Percentiles rank a stretch among this genome's conserved stretches.
phyloP scores from a whole-genome alignment of 108 stramenopile species.

The Nannochloropsis salina region DNA sequence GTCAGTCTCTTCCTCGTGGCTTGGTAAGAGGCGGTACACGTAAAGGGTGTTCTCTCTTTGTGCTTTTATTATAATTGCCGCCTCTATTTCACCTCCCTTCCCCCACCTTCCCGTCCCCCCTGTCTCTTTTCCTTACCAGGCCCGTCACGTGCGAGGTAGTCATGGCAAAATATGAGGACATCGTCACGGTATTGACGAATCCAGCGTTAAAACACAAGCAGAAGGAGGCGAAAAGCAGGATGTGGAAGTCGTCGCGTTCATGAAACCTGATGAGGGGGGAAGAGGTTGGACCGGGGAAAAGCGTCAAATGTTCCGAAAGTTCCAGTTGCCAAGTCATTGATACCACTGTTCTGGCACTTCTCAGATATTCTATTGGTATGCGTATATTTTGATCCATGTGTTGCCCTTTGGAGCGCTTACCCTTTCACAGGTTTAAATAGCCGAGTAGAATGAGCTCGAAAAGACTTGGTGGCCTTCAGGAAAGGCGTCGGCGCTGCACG shows the following conservation, averaged over 20 bases:
- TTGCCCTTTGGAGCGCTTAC: background rate
- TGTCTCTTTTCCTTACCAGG: background rate
- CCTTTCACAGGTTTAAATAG: background rate
- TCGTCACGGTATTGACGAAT: background rate
- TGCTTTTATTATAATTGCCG: too few species aligned
- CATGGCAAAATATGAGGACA: background rate
- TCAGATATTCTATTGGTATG: too few species aligned
- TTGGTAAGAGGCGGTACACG: too few species aligned
- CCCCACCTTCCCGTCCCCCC: too few species aligned
- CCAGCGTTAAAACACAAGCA: background rate
- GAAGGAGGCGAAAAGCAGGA: conserved; percentile 15
- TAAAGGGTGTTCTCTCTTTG: too few species aligned
- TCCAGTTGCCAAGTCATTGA: too few species aligned
- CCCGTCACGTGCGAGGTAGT: background rate
- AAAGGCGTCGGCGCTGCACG: too few species aligned
- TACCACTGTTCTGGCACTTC: too few species aligned
- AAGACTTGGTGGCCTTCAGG: too few species aligned
- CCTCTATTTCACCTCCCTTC: too few species aligned
- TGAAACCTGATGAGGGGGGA: background rate
- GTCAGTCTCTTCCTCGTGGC: too few species aligned
- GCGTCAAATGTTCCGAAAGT: background rate
- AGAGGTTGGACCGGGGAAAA: background rate
- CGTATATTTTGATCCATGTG: background rate
- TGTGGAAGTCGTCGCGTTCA: background rate
- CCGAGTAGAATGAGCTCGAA: background rate